Conservation (phyloP, 2,329 filamentous ascomycete species). For the Aspergillus chevalieri region DNA sequence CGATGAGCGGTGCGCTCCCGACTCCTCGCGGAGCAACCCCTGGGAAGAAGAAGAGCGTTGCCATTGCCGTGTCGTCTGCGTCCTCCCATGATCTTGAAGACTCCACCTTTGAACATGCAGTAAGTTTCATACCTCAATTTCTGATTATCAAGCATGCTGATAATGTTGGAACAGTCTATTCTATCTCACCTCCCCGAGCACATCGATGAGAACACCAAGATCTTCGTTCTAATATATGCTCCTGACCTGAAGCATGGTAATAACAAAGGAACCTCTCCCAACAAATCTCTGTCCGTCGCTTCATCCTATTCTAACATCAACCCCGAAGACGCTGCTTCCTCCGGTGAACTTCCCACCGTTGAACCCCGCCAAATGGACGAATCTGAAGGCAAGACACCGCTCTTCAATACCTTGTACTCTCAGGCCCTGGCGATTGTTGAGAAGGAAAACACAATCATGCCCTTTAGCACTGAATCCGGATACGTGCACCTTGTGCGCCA, state of each 20-base stretch:
- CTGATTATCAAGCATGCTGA: neutral
- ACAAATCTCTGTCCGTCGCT: constrained; percentile 58
- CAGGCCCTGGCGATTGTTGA: constrained; percentile 76
- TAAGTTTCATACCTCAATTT: constrained; percentile 44
- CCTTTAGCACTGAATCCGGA: constrained; percentile 76
- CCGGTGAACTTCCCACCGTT: constrained; percentile 39
- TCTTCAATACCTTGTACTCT: constrained; percentile 73
- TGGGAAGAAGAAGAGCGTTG: constrained; percentile 67
- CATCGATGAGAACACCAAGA: constrained; percentile 65
- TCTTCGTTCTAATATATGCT: constrained; percentile 86
- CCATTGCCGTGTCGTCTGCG: constrained; percentile 80
- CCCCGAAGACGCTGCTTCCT: constrained; percentile 55
- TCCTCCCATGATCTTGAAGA: constrained; percentile 51
- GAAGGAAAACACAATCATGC: constrained; percentile 78
- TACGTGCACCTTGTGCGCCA: constrained; percentile 83
- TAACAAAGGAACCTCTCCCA: constrained; percentile 36
- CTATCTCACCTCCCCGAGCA: constrained; percentile 80
- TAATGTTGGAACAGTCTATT: constrained; percentile 57
- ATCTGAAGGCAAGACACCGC: constrained; percentile 47
- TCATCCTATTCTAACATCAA: constrained; percentile 87
- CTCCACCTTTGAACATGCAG: constrained; percentile 69
- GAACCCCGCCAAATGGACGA: constrained; percentile 43
- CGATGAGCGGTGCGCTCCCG: constrained; percentile 26
- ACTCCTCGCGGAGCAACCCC: constrained; percentile 24
- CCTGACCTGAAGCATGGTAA: constrained; percentile 65